A percentile compares a stretch with the other conserved stretches of the same genome.
Evolutionary conservation across 106 monocot species (phyloP).

Genomic region (Dendrobium officinale): DNA sequence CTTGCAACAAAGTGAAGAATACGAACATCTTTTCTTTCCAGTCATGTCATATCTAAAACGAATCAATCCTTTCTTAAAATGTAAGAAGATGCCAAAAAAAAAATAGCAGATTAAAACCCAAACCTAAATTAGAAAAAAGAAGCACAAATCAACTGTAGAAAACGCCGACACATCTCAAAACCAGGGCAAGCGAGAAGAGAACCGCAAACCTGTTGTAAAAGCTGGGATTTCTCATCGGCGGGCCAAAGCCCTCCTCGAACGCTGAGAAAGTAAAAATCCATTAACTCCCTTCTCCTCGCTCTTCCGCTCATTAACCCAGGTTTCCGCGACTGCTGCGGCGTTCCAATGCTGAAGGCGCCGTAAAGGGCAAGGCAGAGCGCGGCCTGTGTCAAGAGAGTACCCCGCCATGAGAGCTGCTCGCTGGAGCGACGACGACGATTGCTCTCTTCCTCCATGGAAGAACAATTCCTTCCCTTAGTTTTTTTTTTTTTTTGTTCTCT

Average conservation of each 20-base stretch:
- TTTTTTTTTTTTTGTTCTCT: no score
- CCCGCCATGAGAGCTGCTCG: constrained; percentile 24
- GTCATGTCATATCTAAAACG: no score
- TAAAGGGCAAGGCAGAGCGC: constrained; percentile 53
- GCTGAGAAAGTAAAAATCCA: constrained; percentile 56
- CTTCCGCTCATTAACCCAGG: neutral
- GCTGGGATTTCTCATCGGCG: constrained; percentile 13
- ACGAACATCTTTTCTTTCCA: no score
- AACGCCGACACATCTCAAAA: constrained; percentile 8
- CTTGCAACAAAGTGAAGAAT: no score
- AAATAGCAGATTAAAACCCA: no score
- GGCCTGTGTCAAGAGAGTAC: constrained; percentile 41
- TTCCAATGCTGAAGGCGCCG: constrained; percentile 43
- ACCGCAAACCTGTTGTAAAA: constrained; percentile 24
- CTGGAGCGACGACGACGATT: no score
- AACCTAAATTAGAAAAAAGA: neutral
- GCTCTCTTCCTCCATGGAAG: neutral
- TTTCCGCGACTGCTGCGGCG: constrained; percentile 9
- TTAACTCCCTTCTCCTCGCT: neutral
- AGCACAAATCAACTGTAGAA: neutral
- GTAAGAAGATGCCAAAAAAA: no score
- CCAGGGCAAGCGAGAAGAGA: neutral
- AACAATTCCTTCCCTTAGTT: neutral
- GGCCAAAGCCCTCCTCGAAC: constrained; percentile 29
- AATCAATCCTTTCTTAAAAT: no score